These are phyloP conservation scores for Pythium rhizo-oryzae DNA, from an alignment of 352 stramenopile genomes.

Conservation along the genomic window DNA sequence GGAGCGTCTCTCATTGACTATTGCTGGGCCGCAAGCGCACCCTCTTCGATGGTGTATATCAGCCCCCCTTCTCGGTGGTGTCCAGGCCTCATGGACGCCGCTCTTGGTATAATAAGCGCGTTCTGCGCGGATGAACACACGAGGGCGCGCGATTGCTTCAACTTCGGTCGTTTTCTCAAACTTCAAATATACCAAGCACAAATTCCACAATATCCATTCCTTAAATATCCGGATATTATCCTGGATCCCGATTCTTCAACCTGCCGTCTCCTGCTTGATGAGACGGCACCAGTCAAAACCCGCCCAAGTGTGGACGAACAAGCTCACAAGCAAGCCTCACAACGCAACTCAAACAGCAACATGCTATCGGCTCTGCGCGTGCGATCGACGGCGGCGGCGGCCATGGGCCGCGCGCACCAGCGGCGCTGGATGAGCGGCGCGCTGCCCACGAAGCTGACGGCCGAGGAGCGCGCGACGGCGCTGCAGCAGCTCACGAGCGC, in stretches of 20 bases:
- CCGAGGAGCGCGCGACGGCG: constrained; percentile 42
- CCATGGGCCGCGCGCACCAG: neutral
- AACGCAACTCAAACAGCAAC: neutral
- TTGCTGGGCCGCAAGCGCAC: no score
- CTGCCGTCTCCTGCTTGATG: neutral
- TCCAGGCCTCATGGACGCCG: no score
- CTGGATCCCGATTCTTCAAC: neutral
- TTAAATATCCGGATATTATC: neutral
- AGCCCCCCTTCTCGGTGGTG: no score
- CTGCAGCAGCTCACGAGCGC: constrained; percentile 50
- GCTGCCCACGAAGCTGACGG: constrained; percentile 48
- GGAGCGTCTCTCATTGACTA: no score
- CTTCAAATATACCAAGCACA: no score
- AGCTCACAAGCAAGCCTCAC: no score
- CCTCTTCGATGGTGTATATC: no score
- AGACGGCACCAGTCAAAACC: neutral
- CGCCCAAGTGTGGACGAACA: neutral
- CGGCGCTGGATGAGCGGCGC: constrained; percentile 33
- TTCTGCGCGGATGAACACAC: no score
- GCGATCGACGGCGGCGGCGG: constrained; percentile 7
- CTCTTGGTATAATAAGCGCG: no score
- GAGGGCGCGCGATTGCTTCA: no score
- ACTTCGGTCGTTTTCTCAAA: no score
- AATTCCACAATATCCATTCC: no score
- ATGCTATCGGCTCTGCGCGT: constrained; percentile 6